Evolutionary conservation across 2,329 filamentous ascomycete genomes (phyloP).

Genomic region (Drechslerella dactyloides): DNA sequence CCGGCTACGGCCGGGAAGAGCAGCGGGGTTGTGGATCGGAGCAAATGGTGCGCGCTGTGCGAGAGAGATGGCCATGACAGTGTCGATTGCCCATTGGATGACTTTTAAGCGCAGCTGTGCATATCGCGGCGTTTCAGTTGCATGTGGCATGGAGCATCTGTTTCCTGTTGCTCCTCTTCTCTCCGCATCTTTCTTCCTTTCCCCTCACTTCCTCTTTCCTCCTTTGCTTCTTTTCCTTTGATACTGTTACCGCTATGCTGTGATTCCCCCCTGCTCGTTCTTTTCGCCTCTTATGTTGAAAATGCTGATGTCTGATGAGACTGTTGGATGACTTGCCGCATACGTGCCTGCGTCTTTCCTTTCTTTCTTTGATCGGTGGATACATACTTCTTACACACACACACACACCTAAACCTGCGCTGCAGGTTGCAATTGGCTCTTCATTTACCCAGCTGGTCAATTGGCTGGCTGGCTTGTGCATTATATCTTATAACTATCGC

Average conservation of each 20-base stretch:
- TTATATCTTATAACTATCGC: no score
- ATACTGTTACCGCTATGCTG: background rate
- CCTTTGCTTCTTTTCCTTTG: background rate
- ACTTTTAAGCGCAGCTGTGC: slow-evolving; percentile 63
- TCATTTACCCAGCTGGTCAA: no score
- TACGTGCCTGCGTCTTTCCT: background rate
- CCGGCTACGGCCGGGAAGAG: slow-evolving; percentile 75
- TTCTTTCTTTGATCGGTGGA: background rate
- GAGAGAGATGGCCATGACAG: slow-evolving; percentile 96
- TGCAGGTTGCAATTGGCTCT: no score
- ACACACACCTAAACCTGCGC: no score
- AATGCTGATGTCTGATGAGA: background rate
- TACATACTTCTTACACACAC: no score
- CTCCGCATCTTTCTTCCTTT: background rate
- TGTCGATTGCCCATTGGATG: slow-evolving; percentile 91
- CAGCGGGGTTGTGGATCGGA: slow-evolving; percentile 76
- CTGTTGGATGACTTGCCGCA: slow-evolving; percentile 1
- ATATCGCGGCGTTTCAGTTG: background rate
- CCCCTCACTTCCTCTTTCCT: background rate
- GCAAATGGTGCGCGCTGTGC: slow-evolving; percentile 96
- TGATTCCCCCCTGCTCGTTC: background rate
- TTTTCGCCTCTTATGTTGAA: background rate
- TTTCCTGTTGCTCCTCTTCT: background rate
- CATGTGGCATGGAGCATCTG: background rate
- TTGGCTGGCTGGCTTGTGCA: no score